Percentiles rank a stretch among this genome's conserved stretches.
Evolutionary conservation across 2,329 filamentous ascomycete species (phyloP).

Genomic region (Talaromyces pinophilus): DNA sequence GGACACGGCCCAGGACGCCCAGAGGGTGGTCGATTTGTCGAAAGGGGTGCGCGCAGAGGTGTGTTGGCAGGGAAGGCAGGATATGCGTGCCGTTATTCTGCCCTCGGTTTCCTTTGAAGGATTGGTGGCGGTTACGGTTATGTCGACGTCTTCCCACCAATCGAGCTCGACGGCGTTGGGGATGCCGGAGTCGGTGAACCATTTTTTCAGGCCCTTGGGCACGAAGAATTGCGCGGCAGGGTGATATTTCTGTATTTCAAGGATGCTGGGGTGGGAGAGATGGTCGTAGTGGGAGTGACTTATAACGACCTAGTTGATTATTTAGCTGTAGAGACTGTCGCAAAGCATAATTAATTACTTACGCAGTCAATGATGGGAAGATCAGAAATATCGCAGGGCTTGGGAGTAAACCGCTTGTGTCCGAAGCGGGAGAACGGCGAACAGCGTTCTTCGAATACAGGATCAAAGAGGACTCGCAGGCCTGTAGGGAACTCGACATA

Average conservation of each 20-base stretch:
- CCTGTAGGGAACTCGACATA: constrained; percentile 81
- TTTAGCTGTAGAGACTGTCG: neutral
- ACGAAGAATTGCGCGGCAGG: constrained; percentile 23
- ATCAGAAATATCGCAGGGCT: constrained; percentile 21
- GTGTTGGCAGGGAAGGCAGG: constrained; percentile 23
- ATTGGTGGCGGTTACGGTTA: neutral
- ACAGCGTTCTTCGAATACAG: constrained; percentile 81
- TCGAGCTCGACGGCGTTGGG: constrained; percentile 21
- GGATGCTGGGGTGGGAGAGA: constrained; percentile 21
- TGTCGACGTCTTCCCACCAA: constrained; percentile 24
- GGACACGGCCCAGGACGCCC: constrained; percentile 26
- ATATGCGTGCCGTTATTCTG: constrained; percentile 14
- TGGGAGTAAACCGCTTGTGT: constrained; percentile 23
- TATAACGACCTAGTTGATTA: constrained; percentile 21
- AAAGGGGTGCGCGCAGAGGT: constrained; percentile 21
- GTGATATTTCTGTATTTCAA: constrained; percentile 23
- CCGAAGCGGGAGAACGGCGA: constrained; percentile 63
- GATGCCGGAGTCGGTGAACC: constrained; percentile 23
- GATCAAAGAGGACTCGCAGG: constrained; percentile 81
- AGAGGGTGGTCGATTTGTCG: constrained; percentile 21
- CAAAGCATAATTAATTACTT: neutral
- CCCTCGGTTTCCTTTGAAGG: neutral
- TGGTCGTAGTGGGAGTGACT: constrained; percentile 25
- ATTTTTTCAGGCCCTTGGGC: constrained; percentile 23
- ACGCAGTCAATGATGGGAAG: constrained; percentile 23